A percentile compares a stretch with the other conserved stretches of the same genome.
Conservation (phyloP, 305 asterid genomes). For the Plantago lanceolata region DNA sequence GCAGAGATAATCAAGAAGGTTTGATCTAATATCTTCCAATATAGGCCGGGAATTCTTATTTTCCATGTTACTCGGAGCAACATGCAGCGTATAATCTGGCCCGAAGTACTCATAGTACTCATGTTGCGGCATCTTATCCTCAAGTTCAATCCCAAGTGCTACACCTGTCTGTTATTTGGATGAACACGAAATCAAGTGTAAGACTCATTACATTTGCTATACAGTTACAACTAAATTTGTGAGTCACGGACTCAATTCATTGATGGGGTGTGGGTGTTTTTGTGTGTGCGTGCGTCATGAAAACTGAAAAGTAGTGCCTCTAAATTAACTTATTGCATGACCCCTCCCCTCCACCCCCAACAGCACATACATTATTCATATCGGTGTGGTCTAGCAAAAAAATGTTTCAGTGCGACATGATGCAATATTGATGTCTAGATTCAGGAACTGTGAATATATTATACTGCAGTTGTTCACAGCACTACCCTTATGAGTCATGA, state of each 20-base stretch:
- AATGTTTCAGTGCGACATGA: too few species aligned
- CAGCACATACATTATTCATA: too few species aligned
- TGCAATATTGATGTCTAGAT: too few species aligned
- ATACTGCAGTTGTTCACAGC: too few species aligned
- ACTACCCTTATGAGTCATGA: too few species aligned
- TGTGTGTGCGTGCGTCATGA: too few species aligned
- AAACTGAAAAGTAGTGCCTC: not conserved
- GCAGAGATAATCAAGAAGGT: constrained; percentile 54
- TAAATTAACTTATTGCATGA: too few species aligned
- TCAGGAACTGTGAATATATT: too few species aligned
- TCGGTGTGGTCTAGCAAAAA: too few species aligned
- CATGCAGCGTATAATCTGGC: constrained; percentile 58
- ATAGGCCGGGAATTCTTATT: constrained; percentile 50
- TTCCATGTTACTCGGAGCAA: constrained; percentile 69
- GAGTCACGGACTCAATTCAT: not conserved
- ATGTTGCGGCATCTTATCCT: constrained; percentile 63
- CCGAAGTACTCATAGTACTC: constrained; percentile 60
- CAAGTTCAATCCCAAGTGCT: constrained; percentile 62
- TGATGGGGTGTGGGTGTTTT: not conserved
- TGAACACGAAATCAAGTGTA: constrained; percentile 19
- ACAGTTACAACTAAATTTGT: not conserved
- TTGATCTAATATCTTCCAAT: constrained; percentile 49
- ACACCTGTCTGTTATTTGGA: constrained; percentile 49
- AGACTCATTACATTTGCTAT: constrained; percentile 3
- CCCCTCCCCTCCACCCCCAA: too few species aligned